Evolutionary conservation across 1,284 basidiomycete genomes (phyloP).

Genomic region (Mycosarcoma maydis): DNA sequence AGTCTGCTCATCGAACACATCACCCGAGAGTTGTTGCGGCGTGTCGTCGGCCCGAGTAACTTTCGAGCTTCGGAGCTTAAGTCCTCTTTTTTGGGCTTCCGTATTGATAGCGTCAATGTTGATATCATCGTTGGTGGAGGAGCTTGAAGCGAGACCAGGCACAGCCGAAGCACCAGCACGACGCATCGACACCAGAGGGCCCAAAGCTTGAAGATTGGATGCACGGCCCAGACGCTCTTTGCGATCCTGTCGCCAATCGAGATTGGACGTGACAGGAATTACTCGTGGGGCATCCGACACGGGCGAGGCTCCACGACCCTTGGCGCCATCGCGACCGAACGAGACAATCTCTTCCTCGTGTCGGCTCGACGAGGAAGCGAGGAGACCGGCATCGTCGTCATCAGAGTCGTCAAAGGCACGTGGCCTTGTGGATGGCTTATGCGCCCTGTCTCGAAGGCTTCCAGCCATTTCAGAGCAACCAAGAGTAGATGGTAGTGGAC

Average conservation of each 20-base stretch:
- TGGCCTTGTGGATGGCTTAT: conserved; percentile 4
- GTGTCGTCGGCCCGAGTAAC: background rate
- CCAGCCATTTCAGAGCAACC: conserved; percentile 3
- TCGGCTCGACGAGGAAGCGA: conserved; percentile 4
- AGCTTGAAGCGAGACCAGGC: background rate
- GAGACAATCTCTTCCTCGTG: conserved; percentile 29
- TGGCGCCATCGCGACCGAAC: conserved; percentile 27
- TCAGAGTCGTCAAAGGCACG: conserved; percentile 29
- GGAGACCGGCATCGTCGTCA: conserved; percentile 18
- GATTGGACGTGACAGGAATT: conserved; percentile 46
- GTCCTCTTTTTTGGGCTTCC: conserved; percentile 50
- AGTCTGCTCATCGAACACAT: background rate
- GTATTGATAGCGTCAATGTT: conserved; percentile 27
- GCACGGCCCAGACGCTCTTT: conserved; percentile 52
- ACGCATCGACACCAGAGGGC: conserved; percentile 43
- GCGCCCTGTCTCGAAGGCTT: background rate
- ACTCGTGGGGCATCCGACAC: conserved; percentile 15
- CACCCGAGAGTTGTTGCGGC: background rate
- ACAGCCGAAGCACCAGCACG: conserved; percentile 16
- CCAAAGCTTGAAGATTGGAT: conserved; percentile 27
- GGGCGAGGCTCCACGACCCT: conserved; percentile 8
- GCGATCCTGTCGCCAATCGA: conserved; percentile 60
- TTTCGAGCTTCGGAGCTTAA: conserved; percentile 25
- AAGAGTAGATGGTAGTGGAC: too few relatives aligned
- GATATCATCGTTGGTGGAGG: background rate